These are phyloP conservation scores for Globisporangium nunn DNA, from an alignment of 352 stramenopile genomes.

Conservation along the genomic window DNA sequence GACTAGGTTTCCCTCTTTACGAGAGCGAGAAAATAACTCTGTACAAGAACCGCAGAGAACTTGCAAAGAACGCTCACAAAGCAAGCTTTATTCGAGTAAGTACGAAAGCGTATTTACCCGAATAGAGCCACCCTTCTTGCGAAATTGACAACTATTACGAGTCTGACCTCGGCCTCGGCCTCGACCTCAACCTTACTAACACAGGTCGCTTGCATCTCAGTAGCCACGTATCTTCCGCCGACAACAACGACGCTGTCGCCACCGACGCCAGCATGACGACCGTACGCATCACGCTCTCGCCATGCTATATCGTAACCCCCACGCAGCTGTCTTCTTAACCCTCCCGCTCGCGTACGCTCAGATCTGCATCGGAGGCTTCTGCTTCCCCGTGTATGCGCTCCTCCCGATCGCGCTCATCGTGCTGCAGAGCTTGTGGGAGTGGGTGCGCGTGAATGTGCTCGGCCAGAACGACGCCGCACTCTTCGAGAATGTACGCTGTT, in stretches of 20 bases:
- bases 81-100: too few species aligned
- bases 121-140: not conserved
- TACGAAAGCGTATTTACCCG: not conserved
- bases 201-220: too few species aligned
- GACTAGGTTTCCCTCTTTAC: not conserved
- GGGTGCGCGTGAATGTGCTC: constrained; percentile 57
- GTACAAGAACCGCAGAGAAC: constrained; percentile 19
- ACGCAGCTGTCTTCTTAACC: not conserved
- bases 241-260: not conserved
- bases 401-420: constrained; percentile 68
- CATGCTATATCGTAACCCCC: not conserved
- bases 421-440: constrained; percentile 60
- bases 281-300: not conserved
- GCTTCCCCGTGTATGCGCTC: constrained; percentile 70
- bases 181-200: too few species aligned
- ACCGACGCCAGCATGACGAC: not conserved
- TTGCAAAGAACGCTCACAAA: constrained; percentile 3
- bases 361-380: constrained; percentile 79
- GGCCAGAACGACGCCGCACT: constrained; percentile 44
- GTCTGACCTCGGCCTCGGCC: too few species aligned
- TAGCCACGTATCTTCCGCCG: not conserved
- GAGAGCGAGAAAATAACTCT: constrained; percentile 1
- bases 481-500: constrained; percentile 30
- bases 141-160: too few species aligned
- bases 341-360: constrained; percentile 8